Evolutionary conservation across 2,329 filamentous ascomycete species (phyloP).

Genomic region (Diplodia sapinea): DNA sequence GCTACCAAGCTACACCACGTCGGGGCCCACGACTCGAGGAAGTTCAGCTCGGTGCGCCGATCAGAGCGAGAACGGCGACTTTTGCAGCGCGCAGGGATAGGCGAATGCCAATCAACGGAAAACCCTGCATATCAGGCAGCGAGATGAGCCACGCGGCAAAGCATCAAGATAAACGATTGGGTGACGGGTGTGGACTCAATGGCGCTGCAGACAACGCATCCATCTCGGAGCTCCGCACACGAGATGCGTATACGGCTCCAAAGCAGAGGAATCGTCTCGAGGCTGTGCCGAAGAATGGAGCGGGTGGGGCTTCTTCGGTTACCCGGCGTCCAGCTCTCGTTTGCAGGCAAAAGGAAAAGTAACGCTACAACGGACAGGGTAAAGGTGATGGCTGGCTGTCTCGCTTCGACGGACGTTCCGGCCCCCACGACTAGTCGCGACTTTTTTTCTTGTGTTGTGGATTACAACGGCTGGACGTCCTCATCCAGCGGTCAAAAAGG

Average conservation of each 20-base stretch:
- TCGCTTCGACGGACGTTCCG: background rate
- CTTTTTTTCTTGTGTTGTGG: background rate
- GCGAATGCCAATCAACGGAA: background rate
- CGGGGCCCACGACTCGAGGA: background rate
- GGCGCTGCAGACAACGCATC: background rate
- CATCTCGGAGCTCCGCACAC: background rate
- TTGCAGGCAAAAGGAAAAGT: background rate
- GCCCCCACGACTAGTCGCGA: background rate
- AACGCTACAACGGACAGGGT: background rate
- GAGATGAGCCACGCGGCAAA: background rate
- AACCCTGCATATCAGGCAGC: constrained; percentile 6
- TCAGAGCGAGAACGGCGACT: background rate
- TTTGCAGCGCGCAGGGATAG: background rate
- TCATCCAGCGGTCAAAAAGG: background rate
- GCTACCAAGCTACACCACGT: background rate
- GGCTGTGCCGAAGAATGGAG: background rate
- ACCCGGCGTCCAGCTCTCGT: background rate
- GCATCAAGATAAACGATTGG: background rate
- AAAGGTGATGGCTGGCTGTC: background rate
- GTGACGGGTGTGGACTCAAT: background rate
- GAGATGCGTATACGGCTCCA: too few relatives aligned
- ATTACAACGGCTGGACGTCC: background rate
- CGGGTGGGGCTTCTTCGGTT: background rate
- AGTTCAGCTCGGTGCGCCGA: constrained; percentile 10
- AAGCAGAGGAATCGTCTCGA: background rate